Evolutionary conservation across 108 stramenopile genomes (phyloP).

Genomic region (Epipyxis sp.): DNA sequence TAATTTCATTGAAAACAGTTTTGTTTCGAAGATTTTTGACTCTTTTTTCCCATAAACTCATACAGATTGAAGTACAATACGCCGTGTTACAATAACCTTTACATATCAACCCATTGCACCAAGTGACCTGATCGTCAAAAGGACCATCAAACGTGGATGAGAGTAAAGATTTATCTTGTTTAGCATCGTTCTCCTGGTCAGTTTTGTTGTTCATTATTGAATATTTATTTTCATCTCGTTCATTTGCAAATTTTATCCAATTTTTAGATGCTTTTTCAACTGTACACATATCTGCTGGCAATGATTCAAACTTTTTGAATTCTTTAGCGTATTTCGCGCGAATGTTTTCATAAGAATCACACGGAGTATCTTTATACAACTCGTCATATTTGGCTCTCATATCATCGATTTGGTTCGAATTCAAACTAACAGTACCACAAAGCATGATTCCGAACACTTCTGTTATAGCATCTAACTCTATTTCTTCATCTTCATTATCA

Average conservation of each 20-base stretch:
- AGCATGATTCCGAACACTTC: background rate
- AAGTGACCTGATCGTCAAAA: background rate
- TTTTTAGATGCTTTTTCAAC: too few species aligned
- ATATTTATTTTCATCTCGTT: background rate
- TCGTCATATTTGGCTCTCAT: background rate
- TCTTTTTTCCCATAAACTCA: conserved; percentile 7
- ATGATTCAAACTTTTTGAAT: too few species aligned
- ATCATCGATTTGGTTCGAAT: background rate
- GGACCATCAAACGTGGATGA: background rate
- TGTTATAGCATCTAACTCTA: background rate
- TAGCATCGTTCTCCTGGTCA: too few species aligned
- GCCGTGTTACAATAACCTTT: conserved; percentile 7
- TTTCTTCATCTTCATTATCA: background rate
- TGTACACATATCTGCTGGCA: too few species aligned
- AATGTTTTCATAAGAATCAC: too few species aligned
- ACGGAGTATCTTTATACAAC: background rate
- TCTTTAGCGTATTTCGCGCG: too few species aligned
- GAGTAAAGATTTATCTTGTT: background rate
- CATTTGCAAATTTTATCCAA: background rate
- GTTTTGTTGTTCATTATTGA: too few species aligned
- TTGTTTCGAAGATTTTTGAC: background rate
- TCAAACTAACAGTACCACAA: background rate
- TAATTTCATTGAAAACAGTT: too few species aligned
- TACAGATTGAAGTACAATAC: conserved; percentile 9
- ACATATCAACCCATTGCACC: conserved; percentile 4